Conservation (phyloP, 495 filamentous ascomycete genomes). For the Penicillium herquei region DNA sequence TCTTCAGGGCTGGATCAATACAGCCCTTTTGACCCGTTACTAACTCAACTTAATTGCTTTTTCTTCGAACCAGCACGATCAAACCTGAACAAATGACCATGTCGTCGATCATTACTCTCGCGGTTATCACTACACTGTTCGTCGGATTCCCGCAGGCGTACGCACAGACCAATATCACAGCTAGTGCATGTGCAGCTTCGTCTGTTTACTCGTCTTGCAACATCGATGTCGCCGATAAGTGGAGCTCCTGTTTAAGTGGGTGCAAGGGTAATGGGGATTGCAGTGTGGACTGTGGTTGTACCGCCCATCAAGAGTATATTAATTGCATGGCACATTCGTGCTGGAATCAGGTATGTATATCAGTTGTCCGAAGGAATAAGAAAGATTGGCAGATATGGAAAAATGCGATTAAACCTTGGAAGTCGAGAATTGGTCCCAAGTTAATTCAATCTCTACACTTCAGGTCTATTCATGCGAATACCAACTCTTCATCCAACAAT, state of each 20-base stretch:
- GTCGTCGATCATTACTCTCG: conserved; percentile 16
- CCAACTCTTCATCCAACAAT: conserved; percentile 33
- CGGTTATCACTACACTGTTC: conserved; percentile 14
- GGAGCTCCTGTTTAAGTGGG: conserved; percentile 20
- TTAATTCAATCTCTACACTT: not conserved
- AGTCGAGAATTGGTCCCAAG: not conserved
- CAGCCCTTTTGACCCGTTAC: too few species aligned
- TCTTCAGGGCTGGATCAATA: too few species aligned
- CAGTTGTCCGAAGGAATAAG: not conserved
- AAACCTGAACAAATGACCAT: conserved; percentile 9
- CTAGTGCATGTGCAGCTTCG: conserved; percentile 15
- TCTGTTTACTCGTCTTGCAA: conserved; percentile 23
- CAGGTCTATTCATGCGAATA: conserved; percentile 37
- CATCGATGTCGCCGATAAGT: conserved; percentile 20
- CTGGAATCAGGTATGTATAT: conserved; percentile 28
- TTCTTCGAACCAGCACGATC: not conserved
- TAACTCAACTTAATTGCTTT: too few species aligned
- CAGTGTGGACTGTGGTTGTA: conserved; percentile 27
- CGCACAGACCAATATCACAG: conserved; percentile 30
- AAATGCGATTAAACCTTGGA: not conserved
- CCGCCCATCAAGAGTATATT: conserved; percentile 29
- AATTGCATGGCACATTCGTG: conserved; percentile 32
- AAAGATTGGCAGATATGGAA: not conserved
- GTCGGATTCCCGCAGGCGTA: conserved; percentile 15
- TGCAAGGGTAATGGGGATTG: conserved; percentile 27